Conservation (phyloP, 2,329 filamentous ascomycete genomes). For the Mycocentrospora acerina region DNA sequence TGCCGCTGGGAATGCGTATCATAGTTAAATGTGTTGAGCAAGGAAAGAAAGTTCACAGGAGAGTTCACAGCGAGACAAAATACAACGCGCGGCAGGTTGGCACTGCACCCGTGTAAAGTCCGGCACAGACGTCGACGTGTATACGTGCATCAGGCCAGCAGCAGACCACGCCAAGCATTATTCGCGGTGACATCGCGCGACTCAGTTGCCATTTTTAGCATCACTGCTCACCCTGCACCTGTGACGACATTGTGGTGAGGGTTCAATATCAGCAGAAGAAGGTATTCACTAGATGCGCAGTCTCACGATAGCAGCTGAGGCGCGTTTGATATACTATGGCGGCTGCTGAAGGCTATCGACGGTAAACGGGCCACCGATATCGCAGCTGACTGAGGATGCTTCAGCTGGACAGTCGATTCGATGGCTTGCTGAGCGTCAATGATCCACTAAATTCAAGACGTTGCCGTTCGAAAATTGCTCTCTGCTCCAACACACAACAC, state of each 20-base stretch:
- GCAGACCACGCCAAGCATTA: too few species aligned
- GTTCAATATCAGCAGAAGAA: too few species aligned
- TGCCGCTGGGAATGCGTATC: slow-evolving; percentile 29
- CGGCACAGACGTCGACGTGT: slow-evolving; percentile 3
- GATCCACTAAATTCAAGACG: slow-evolving; percentile 13
- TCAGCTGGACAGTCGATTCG: slow-evolving; percentile 12
- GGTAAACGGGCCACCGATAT: slow-evolving; percentile 34
- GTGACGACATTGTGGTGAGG: too few species aligned
- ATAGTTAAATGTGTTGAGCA: slow-evolving; percentile 16
- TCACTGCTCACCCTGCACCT: too few species aligned
- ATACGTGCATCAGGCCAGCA: too few species aligned
- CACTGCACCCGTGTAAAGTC: too few species aligned
- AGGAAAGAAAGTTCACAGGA: neutral
- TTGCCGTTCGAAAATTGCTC: slow-evolving; percentile 5
- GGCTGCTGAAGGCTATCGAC: slow-evolving; percentile 29
- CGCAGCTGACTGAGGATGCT: slow-evolving; percentile 24
- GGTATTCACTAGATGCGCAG: too few species aligned
- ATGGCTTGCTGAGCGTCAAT: slow-evolving; percentile 19
- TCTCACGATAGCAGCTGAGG: slow-evolving; percentile 5
- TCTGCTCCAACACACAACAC: slow-evolving; percentile 6
- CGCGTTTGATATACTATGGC: slow-evolving; percentile 21
- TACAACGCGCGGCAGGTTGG: too few species aligned
- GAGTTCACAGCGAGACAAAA: too few species aligned
- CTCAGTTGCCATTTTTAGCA: too few species aligned
- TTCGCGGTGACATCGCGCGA: too few species aligned